phyloP scores from a whole-genome alignment of 2,329 filamentous ascomycete genomes.

The Talaromyces atroroseus region DNA sequence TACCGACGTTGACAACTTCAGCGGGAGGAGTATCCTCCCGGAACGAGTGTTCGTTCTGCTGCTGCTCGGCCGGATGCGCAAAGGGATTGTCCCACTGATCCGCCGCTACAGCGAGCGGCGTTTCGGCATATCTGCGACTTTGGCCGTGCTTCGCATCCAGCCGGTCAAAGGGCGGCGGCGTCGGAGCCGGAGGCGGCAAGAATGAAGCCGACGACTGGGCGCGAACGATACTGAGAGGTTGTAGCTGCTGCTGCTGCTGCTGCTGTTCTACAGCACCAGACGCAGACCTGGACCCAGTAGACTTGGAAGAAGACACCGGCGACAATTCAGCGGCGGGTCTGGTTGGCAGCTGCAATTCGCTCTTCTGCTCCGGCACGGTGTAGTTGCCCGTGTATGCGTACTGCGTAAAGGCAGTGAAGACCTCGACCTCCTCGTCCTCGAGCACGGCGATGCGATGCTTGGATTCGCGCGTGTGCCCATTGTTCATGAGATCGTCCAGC shows the following conservation, averaged over 20 bases:
- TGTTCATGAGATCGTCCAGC: conserved; percentile 42
- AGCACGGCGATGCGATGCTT: conserved; percentile 37
- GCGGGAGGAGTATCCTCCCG: background rate
- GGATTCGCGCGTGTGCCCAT: conserved; percentile 42
- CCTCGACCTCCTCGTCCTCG: conserved; percentile 45
- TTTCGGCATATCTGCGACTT: conserved; percentile 10
- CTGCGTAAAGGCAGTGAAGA: conserved; percentile 46
- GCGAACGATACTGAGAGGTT: background rate
- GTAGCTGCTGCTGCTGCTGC: background rate
- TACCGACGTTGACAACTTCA: background rate
- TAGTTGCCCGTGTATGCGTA: conserved; percentile 49
- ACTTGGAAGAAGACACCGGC: background rate
- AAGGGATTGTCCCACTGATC: conserved; percentile 13
- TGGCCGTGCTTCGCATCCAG: conserved; percentile 12
- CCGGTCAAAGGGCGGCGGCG: conserved; percentile 20
- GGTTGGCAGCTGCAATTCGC: background rate
- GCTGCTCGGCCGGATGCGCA: background rate
- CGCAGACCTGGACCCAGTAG: conserved; percentile 14
- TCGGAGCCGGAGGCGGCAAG: conserved; percentile 28
- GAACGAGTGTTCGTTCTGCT: background rate
- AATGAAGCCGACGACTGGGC: conserved; percentile 8
- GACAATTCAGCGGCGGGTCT: background rate
- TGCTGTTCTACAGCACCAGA: conserved; percentile 8
- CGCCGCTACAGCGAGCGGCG: conserved; percentile 6
- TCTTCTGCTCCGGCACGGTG: conserved; percentile 24